Base-by-base conservation (phyloP, 495 filamentous ascomycete species). In the Aspergillus sclerotioniger region DNA sequence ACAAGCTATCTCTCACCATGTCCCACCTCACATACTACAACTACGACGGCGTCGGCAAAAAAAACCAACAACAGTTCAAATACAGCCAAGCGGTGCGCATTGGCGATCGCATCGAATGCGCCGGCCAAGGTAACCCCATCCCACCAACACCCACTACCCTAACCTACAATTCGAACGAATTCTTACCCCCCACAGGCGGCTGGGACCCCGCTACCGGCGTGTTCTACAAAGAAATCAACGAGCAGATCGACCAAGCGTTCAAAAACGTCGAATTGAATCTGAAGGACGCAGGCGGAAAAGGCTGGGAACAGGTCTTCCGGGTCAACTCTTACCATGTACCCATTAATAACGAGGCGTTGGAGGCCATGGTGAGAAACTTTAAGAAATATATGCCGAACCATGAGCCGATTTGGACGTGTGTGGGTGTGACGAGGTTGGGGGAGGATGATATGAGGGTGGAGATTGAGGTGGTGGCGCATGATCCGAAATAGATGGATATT, bases 31-130 rank as follows among this genome's bases (percentile, higher is more conserved):
- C 66, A 51, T 83, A 75, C 60, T 76, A 66, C 63, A 66, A 58
- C 43, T 82, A 80, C 64, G 55, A 71, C 1, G 75, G 75, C 35
- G 54, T 72, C 1, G 80, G 82, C 13, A 62, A 76, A 41, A 57
- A 46, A 20, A 67, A 69, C 16, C 58, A 62, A 8, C 50, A 79
- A 51, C 60, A 65, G 2, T 71, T 75, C 64, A 51, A 61, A 31
- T 86, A 84, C 65, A 80, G 68, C 65, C 82, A 84, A 63, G 80
- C 82, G 9, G 77, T 81, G 7, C 73, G 81, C 8, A 67, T 84
- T 17, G 81, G 75, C 15, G 72, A 84, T 55, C 66, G 69, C 0
- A 83, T 86, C 37, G 75, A 82, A 63, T 73, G 71, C 45, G 59
- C 82, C 3, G 83, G 82, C 13, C 82, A 86, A 77, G 80, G 80